These are phyloP conservation scores for Pseudozyma sp. DNA, from an alignment of 1,284 basidiomycete species.

Conservation along the genomic window DNA sequence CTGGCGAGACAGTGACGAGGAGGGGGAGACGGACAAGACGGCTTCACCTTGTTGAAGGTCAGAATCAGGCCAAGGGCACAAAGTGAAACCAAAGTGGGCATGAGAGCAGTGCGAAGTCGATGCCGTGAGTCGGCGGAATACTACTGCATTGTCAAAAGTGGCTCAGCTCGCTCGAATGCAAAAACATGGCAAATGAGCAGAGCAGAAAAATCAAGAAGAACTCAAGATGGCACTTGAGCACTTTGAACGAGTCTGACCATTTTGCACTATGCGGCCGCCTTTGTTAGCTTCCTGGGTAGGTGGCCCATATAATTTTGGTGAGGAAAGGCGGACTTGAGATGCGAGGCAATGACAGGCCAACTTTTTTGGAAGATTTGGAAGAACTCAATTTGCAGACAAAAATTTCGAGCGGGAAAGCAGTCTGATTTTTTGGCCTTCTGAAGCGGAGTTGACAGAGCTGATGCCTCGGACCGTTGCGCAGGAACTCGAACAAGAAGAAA, in stretches of 20 bases:
- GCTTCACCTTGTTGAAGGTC: neutral
- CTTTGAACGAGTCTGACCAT: too few relatives aligned
- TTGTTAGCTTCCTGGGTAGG: slow-evolving; percentile 3
- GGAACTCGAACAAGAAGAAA: neutral
- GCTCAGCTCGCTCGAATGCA: neutral
- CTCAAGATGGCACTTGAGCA: slow-evolving; percentile 1
- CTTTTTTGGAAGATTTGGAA: slow-evolving; percentile 38
- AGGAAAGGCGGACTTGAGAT: slow-evolving; percentile 6
- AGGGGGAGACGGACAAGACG: neutral
- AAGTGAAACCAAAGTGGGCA: slow-evolving; percentile 2
- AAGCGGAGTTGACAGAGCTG: neutral
- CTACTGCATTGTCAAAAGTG: too few relatives aligned
- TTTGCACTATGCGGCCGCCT: neutral
- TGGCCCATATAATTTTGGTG: too few relatives aligned
- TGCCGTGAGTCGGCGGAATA: neutral
- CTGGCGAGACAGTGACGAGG: neutral
- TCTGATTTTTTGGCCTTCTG: neutral
- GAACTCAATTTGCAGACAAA: slow-evolving; percentile 12
- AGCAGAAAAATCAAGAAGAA: neutral
- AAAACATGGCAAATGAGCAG: neutral
- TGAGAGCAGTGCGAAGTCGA: slow-evolving; percentile 1
- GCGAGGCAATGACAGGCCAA: slow-evolving; percentile 25
- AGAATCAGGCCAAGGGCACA: neutral
- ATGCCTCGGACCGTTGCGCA: neutral
- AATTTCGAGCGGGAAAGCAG: neutral